Evolutionary conservation across 495 filamentous ascomycete species (phyloP), one percentile per base, ranked within the genome.

Genomic region (Trichoderma orchidacearum): DNA sequence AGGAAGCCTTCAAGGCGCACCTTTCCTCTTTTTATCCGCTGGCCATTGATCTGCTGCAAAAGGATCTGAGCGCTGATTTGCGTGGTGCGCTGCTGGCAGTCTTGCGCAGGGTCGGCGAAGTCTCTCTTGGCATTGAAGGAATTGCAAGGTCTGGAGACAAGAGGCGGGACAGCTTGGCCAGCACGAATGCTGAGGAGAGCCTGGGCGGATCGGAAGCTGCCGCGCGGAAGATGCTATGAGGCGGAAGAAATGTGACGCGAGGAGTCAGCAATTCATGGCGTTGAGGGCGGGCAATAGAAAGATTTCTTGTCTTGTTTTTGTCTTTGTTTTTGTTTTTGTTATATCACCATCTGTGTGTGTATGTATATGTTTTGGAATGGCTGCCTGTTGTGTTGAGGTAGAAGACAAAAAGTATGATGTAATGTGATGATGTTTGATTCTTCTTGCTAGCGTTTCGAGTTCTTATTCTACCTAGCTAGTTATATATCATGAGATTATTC

Each of bases 11-110:
- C 61, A 78, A 80, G 56, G 84, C 83, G 55, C 83, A 96, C 58
- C 77, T 95, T 13, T 73, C 79, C 32, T 83, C 77, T 1, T 96
- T 98, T 69, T 96, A 95, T 63, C 89, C 93, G 1, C 72, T 96
- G 5, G 79, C 78, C 18, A 80, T 97, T 1, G 92, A 94, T 53
- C 65, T 97, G n/a, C 70, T 98, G 45, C 77, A 78, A 53, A 84
- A 89, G 41, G 93, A 97, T 45, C 75, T 94, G 55, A 87, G 84
- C 15, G 61, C 75, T 6, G 93, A 96, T 59, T 75, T 97, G 38
- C 76, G 91, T 59, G 64, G 83, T 23, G 85, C 88, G 1, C 67
- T 98, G 58, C 82, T 95, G 60, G 79, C 75, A 0, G 72, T 96
- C 12, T 70, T 96, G 57, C 78, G 85, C 54, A 75, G 89, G 36